These are phyloP conservation scores for Adansonia grandidieri DNA, from an alignment of 441 rosid species.

Conservation along the genomic window DNA sequence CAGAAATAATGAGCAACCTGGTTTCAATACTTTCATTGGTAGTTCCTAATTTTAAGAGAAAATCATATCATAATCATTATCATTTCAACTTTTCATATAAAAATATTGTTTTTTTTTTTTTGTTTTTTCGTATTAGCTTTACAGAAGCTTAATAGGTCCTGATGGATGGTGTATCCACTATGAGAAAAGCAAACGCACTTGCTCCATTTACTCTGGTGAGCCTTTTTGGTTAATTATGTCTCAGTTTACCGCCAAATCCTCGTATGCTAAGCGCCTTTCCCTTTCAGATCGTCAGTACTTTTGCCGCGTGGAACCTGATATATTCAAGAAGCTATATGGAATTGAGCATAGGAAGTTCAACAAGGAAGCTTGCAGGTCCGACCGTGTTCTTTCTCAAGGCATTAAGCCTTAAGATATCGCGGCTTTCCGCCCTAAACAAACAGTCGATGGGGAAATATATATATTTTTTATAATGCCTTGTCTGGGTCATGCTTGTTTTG, in stretches of 20 bases:
- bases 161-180: conserved; percentile 88
- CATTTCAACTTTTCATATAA: neutral
- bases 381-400: neutral
- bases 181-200: conserved; percentile 71
- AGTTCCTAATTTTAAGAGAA: neutral
- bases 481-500: conserved; percentile 17
- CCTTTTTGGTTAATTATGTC: neutral
- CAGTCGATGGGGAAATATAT: neutral
- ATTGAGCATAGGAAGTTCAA: conserved; percentile 65
- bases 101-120: neutral
- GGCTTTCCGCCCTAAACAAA: neutral
- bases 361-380: conserved; percentile 68
- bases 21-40: neutral
- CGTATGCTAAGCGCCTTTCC: neutral
- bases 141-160: conserved; percentile 72
- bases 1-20: neutral
- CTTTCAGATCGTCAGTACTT: conserved; percentile 73
- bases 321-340: conserved; percentile 59
- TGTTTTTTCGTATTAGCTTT: conserved; percentile 45
- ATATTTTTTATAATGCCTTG: neutral
- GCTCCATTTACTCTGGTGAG: conserved; percentile 75
- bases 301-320: conserved; percentile 76
- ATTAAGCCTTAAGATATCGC: neutral
- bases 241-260: neutral
- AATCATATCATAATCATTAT: neutral